A percentile compares a stretch with the other conserved stretches of the same genome.
Evolutionary conservation across 225 moss, liverwort and hornwort species (phyloP).

Genomic region (Marchantia paleacea): DNA sequence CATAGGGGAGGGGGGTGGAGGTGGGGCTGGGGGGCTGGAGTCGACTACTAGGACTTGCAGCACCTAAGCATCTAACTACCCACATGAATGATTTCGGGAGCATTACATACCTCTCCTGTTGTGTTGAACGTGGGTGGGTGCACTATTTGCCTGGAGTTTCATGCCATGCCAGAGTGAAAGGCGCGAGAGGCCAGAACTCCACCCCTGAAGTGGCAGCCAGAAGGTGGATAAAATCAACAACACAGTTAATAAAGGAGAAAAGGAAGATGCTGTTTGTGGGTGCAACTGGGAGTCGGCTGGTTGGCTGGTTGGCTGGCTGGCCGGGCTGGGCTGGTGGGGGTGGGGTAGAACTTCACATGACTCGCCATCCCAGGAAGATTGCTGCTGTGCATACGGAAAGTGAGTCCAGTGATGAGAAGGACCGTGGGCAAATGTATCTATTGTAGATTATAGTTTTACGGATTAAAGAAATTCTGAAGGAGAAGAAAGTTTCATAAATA

Average conservation of each 20-base stretch:
- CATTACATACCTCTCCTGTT: too few species aligned
- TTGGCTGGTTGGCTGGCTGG: not conserved
- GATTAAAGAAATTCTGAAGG: not conserved
- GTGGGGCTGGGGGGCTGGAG: too few species aligned
- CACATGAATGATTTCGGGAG: too few species aligned
- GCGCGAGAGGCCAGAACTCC: not conserved
- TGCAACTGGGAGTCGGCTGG: not conserved
- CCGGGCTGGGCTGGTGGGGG: not conserved
- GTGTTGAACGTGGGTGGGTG: not conserved
- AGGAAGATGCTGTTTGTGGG: not conserved
- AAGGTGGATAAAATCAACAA: not conserved
- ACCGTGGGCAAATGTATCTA: not conserved
- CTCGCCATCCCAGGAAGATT: slow-evolving; percentile 12
- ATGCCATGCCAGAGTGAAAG: not conserved
- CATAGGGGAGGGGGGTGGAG: too few species aligned
- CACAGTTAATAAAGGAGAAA: slow-evolving; percentile 1
- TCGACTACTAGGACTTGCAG: too few species aligned
- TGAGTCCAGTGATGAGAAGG: not conserved
- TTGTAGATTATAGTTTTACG: not conserved
- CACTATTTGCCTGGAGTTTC: slow-evolving; percentile 4
- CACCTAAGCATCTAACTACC: too few species aligned
- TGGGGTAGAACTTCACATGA: slow-evolving; percentile 8
- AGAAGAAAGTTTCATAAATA: not conserved
- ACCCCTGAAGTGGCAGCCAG: not conserved
- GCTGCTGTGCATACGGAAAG: not conserved